These are phyloP conservation scores for Gossypium sturtianum DNA, from an alignment of 345 rosid genomes.

Conservation along the genomic window DNA sequence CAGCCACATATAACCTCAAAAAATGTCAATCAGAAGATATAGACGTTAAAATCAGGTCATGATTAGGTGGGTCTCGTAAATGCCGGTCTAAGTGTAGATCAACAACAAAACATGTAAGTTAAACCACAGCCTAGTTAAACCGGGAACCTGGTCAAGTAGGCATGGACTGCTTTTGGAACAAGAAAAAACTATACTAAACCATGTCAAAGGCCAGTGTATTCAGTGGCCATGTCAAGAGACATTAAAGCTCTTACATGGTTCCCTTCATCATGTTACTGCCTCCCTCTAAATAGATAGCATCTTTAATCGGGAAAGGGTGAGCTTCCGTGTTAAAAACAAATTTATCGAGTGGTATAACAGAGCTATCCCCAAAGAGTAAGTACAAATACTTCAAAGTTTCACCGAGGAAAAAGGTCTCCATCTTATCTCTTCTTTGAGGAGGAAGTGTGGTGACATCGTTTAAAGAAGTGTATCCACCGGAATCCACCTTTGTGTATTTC, in stretches of 20 bases:
- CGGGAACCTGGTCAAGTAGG: neutral
- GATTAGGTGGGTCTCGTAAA: neutral
- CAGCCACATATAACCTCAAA: neutral
- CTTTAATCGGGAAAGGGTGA: constrained; percentile 75
- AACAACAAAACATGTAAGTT: neutral
- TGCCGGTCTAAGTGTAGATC: neutral
- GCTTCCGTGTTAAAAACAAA: constrained; percentile 91
- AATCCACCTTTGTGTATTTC: constrained; percentile 63
- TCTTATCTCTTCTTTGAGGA: constrained; percentile 83
- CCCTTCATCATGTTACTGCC: constrained; percentile 7
- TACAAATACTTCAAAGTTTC: constrained; percentile 86
- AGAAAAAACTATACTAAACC: constrained; percentile 1
- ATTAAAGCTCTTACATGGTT: constrained; percentile 10
- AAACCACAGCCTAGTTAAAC: neutral
- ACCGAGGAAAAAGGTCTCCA: constrained; percentile 92
- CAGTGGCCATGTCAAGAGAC: neutral
- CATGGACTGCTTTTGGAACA: neutral
- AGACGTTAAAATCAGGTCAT: neutral
- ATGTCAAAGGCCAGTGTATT: neutral
- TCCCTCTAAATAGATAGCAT: constrained; percentile 19
- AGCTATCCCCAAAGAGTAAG: constrained; percentile 79
- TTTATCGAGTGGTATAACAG: constrained; percentile 70
- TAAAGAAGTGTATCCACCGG: constrained; percentile 82
- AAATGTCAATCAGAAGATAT: neutral
- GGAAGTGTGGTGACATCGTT: constrained; percentile 78